Conservation (phyloP, 805 yeast genomes). For the Cyberlindnera xylosilytica region DNA sequence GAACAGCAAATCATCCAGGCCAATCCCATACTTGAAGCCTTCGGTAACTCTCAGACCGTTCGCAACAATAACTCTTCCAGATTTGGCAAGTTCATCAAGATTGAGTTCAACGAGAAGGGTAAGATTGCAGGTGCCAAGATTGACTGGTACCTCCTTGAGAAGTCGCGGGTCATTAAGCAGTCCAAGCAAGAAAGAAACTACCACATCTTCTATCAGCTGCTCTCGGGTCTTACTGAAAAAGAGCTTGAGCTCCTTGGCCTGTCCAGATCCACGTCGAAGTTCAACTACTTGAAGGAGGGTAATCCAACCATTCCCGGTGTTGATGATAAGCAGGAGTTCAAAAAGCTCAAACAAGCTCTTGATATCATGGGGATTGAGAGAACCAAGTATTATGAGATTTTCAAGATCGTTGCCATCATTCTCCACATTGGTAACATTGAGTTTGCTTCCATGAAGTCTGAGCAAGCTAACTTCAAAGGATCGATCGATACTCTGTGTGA, state of each 20-base stretch:
- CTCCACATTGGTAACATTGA: constrained; percentile 84
- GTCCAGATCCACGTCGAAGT: constrained; percentile 34
- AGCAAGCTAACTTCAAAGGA: constrained; percentile 68
- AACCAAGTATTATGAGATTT: constrained; percentile 53
- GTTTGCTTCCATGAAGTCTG: constrained; percentile 61
- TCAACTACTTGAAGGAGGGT: constrained; percentile 57
- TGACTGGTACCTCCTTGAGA: constrained; percentile 91
- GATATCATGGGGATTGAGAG: constrained; percentile 65
- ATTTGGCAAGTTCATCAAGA: constrained; percentile 92
- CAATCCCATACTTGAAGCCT: constrained; percentile 92
- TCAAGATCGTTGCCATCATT: constrained; percentile 68
- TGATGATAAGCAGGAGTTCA: constrained; percentile 71
- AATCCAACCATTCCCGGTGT: constrained; percentile 63
- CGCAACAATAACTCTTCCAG: constrained; percentile 93
- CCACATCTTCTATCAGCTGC: constrained; percentile 86
- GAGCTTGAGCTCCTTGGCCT: constrained; percentile 48
- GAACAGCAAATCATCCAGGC: constrained; percentile 89
- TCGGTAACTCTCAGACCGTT: constrained; percentile 96
- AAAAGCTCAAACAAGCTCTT: constrained; percentile 61
- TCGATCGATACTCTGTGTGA: constrained; percentile 51
- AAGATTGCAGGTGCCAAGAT: constrained; percentile 84
- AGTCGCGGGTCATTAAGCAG: constrained; percentile 85
- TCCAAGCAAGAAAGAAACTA: constrained; percentile 79
- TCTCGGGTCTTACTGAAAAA: constrained; percentile 58
- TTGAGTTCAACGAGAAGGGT: constrained; percentile 64